phyloP scores from a whole-genome alignment of 164 flowering plant species.

The Aristolochia californica region DNA sequence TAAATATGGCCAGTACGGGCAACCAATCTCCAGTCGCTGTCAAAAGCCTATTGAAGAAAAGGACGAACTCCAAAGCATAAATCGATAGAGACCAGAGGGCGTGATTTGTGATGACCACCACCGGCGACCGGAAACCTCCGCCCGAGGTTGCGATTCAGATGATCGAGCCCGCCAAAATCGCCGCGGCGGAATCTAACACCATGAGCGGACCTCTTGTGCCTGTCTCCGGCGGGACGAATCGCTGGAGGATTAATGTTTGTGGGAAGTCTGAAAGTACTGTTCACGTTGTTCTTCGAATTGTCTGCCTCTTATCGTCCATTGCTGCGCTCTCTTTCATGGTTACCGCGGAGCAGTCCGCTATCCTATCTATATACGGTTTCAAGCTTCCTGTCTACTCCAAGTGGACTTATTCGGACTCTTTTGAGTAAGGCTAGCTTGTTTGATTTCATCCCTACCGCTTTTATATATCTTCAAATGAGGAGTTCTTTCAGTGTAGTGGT shows the following conservation, averaged over 20 bases:
- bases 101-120: too few relatives aligned
- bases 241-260: too few relatives aligned
- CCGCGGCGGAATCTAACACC: constrained; percentile 18
- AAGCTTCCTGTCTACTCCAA: constrained; percentile 52
- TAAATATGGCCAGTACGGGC: not conserved
- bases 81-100: too few relatives aligned
- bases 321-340: constrained; percentile 46
- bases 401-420: constrained; percentile 73
- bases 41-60: not conserved
- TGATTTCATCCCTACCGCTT: not conserved
- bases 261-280: constrained; percentile 12
- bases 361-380: constrained; percentile 52
- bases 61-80: too few relatives aligned
- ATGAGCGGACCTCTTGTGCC: constrained; percentile 32
- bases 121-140: constrained; percentile 13
- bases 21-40: not conserved
- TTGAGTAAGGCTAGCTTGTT: constrained; percentile 47
- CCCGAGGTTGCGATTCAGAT: constrained; percentile 27
- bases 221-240: not conserved
- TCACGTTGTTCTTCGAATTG: constrained; percentile 29
- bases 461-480: not conserved
- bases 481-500: not conserved
- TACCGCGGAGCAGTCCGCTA: constrained; percentile 39
- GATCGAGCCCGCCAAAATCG: constrained; percentile 22
- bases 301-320: constrained; percentile 37